Base-by-base conservation (phyloP, 768 basidiomycete genomes). In the Neoboletus subvelutipes region DNA sequence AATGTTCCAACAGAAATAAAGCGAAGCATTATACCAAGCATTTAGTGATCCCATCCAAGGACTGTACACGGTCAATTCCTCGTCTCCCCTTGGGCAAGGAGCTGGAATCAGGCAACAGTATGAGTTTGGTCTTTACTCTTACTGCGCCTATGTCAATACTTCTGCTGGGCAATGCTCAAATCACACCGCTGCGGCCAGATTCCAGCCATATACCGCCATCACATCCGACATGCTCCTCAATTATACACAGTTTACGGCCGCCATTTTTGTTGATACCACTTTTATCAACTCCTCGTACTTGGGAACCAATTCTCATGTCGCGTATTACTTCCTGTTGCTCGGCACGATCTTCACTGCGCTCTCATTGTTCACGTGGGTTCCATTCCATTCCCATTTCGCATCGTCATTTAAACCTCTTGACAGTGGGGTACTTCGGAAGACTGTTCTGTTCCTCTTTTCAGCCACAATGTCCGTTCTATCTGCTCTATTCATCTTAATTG, bases 91-190 rank as follows among this genome's bases (percentile, higher is more conserved):
- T 2, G 78, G 77, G 47, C 67, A 72, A 47, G 65, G 75, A 45
- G 74, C 76, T 15, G 91, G 91, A 20, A 73, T 92, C 55, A 83
- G 90, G 64, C 80, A 85, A 68, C 71, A 78, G 57, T 93, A 93
- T 74, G 75, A 83, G 57, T 92, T 87, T 60, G 91, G 91, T n/a
- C 76, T 93, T 26, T 93, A 92, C 73, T 83, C 84, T 20, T 83
- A 88, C 68, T 93, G 91, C 63, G 90, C 80, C 64, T 92, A 86
- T 63, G 75, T 87, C 62, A 80, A 84, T 60, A 71, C 73, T 41
- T 78, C 78, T 22, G 76, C 75, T 31, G 90, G 90, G 28, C 79
- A 72, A 48, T 92, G 90, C 69, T 80, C 84, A 31, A 86, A 85
- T 64, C 74, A 78, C 41, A 81, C 84, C 33, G 70, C 80, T 31